Evolutionary conservation across 2,329 filamentous ascomycete species (phyloP), one percentile per base, ranked within the genome.

Genomic region (Chalara sp.): DNA sequence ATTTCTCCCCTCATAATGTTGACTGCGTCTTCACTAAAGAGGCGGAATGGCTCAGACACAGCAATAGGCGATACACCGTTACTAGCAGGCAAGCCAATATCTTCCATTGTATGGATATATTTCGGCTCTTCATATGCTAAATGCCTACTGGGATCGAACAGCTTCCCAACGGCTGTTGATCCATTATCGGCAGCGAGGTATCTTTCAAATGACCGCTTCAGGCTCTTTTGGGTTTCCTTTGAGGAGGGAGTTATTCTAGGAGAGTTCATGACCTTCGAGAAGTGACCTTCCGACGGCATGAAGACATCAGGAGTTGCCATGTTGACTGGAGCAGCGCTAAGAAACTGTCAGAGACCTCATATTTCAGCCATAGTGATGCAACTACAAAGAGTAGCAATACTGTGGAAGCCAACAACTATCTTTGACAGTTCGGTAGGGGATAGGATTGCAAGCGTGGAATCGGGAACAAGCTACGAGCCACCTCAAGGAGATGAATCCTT

Each of bases 21-120:
- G 47, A 86, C 72, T 2, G 82, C 81, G 44, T 83, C 79, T 32
- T 72, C 61, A 8, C 78, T 78, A 65, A 86, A 86, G 29, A 86
- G 71, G 4, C 72, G 72, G 63, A 86, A 86, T 0, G 82, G 81
- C 52, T 84, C 78, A 0, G 81, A 83, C 47, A 84, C 81, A 10
- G 81, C 83, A 46, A 81, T 70, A 1, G 75, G 74, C 1, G 83
- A 86, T 30, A 86, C 72, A 5, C 81, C 83, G 46, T 69, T 71
- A 50, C 73, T 71, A 35, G 78, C 71, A 2, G 71, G 62, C 40
- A 78, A 76, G 2, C 78, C 80, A 47, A 85, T 70, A 32, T 85
- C 81, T 58, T 76, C 72, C 81, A 86, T 86, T 13, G 72, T 78
- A 58, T 79, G 67, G 43, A 79, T 67, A 54, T 76, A 73, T 11